phyloP scores from a whole-genome alignment of 306 rosid genomes.

The Pyrus communis region DNA sequence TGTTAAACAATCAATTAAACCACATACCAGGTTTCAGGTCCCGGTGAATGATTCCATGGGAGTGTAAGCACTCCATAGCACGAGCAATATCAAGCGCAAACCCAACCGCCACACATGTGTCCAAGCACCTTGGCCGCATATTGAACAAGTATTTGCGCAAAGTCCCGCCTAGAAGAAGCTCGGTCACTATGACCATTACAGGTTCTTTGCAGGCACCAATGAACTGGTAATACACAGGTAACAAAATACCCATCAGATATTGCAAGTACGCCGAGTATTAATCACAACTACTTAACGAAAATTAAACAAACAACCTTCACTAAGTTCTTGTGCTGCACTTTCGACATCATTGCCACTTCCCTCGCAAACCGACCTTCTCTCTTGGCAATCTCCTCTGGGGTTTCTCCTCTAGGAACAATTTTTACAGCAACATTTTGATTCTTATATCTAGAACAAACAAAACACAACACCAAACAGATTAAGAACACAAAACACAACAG shows the following conservation, averaged over 20 bases:
- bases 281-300: not conserved
- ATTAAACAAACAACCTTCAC: conserved; percentile 53
- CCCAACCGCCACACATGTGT: conserved; percentile 53
- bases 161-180: conserved; percentile 82
- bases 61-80: conserved; percentile 84
- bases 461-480: not conserved
- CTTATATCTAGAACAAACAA: conserved; percentile 37
- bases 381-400: conserved; percentile 43
- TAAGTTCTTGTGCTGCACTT: conserved; percentile 87
- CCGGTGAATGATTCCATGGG: conserved; percentile 92
- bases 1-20: conserved; percentile 5
- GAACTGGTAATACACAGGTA: conserved; percentile 47
- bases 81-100: conserved; percentile 86
- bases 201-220: conserved; percentile 98
- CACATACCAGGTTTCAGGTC: conserved; percentile 91
- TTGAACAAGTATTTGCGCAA: conserved; percentile 72
- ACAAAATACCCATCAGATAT: conserved; percentile 21
- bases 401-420: conserved; percentile 37
- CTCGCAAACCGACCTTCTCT: conserved; percentile 72
- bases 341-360: conserved; percentile 83
- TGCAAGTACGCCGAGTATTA: not conserved
- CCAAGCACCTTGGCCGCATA: conserved; percentile 73
- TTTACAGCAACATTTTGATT: conserved; percentile 49
- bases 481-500: not conserved
- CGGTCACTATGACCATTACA: conserved; percentile 92